phyloP scores from a whole-genome alignment of 2,329 filamentous ascomycete species.

The Purpureocillium lavendulum region DNA sequence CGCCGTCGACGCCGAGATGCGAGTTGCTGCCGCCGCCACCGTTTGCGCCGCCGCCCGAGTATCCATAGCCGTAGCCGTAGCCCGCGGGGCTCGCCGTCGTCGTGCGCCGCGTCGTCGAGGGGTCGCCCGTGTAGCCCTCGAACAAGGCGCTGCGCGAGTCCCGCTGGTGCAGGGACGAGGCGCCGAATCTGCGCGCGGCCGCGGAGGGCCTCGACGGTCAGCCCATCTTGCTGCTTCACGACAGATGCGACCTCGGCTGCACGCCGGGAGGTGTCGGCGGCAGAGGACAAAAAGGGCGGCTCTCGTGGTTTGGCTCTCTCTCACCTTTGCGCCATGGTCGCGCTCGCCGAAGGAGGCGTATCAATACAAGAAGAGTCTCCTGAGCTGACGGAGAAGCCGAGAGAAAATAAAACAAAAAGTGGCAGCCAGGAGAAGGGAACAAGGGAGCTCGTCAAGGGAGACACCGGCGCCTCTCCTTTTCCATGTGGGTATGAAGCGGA shows the following conservation, averaged over 20 bases:
- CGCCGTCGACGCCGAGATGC: conserved; percentile 19
- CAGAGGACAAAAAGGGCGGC: too few species aligned
- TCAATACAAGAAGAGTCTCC: too few species aligned
- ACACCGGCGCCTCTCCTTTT: background rate
- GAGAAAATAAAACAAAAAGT: too few species aligned
- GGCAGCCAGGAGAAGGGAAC: background rate
- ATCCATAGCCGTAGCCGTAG: conserved; percentile 38
- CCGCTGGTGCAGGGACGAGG: conserved; percentile 64
- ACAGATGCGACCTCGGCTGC: too few species aligned
- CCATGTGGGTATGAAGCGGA: conserved; percentile 1
- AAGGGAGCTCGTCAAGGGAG: background rate
- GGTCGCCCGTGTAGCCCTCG: conserved; percentile 56
- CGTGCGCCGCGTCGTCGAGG: conserved; percentile 4
- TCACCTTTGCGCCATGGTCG: conserved; percentile 27
- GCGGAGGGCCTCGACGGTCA: too few species aligned
- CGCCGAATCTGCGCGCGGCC: conserved; percentile 60
- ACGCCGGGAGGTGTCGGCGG: too few species aligned
- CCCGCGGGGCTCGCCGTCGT: conserved; percentile 25
- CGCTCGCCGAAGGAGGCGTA: too few species aligned
- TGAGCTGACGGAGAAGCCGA: too few species aligned
- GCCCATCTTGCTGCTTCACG: too few species aligned
- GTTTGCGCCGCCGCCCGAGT: conserved; percentile 13
- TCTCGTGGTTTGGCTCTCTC: background rate
- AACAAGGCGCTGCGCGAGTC: conserved; percentile 66
- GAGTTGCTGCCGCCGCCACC: too few species aligned